Base-by-base conservation (phyloP, 495 filamentous ascomycete genomes). In the Pyrenula aspistea region DNA sequence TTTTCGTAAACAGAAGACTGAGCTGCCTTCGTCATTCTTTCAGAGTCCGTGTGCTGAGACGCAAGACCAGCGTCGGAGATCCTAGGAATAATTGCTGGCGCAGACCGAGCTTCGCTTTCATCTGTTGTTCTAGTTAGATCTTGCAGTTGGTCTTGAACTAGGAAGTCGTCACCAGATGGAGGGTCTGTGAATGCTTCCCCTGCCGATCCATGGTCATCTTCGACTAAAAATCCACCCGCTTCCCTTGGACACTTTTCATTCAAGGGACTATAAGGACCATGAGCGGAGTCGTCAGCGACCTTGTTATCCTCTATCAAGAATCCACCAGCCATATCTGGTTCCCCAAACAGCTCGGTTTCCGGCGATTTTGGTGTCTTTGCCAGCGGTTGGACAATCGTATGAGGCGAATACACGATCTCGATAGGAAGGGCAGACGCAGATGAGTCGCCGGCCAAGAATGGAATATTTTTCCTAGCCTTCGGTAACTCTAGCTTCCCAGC, bases 161-260 rank as follows among this genome's bases (percentile, higher is more conserved):
- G 31, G 31, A 42, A 42, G 15, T 15, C 31, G 15, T 15, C 31
- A 42, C 31, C 31, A 42, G 8, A 4, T 15, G 31, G 31, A 42
- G 8, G 4, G 15, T 4, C 4, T 42, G 15, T 15, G 8, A 15
- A 4, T 4, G 8, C 15, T 42, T 4, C 31, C 15, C 15, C 31
- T 12, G 72, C 67, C 49, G 67, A 63, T 23, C 65, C 69, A 22
- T 71, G 69, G 25, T 66, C 67, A 4, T 63, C 65, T 25, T 64
- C 57, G 1, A 53, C 53, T 3, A 55, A 51, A 19, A 22, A 20
- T 23, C 25, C 57, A 8, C 1, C 25, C 10, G 59, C 64, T 51
- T 68, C 63, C 53, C 61, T 51, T 20, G n/a, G n/a, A n/a, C n/a
- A n/a, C n/a, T n/a, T n/a, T n/a, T n/a, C n/a, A n/a, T n/a, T n/a